Base-by-base conservation (phyloP, 1,284 basidiomycete genomes). In the Ustilago tritici region DNA sequence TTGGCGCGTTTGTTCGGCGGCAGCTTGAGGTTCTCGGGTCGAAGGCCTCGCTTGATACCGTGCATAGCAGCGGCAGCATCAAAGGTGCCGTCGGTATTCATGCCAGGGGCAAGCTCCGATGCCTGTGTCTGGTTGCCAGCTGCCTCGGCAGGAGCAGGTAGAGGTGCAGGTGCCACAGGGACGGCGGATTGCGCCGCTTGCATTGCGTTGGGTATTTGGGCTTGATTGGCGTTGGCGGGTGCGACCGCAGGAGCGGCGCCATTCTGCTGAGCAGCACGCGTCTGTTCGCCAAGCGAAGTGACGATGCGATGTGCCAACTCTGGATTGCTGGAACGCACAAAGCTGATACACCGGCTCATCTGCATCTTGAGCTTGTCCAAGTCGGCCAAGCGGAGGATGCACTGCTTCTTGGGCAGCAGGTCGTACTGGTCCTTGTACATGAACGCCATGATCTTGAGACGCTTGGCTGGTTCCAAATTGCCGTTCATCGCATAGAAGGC, bases 351-450 rank as follows among this genome's bases (percentile, higher is more conserved):
- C 11, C 84, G 75, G 55, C 76, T 82, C 80, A 85, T 82, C 61
- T 85, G 84, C 61, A 79, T 77, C 66, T 84, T 84, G 47, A 85
- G 76, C 73, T 84, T 84, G 59, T 84, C 83, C 41, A 85, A 66
- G 56, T 85, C 84, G 23, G 70, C 66, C 32, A 76, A 50, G 15
- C 78, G 72, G 32, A 85, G 63, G 50, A 84, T 82, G 69, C 80
- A 83, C 62, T 84, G 74, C 46, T 77, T 69, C 61, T 70, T 70
- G 35, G 79, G 64, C 43, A 82, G 56, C 50, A 84, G 52, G 28
- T 79, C 83, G 54, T 80, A 63, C 63, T 85, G 84, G 56, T 85
- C 84, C 49, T 80, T 75, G 71, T 84, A 80, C 80, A 85, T 83
- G 74, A 69, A 85, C 2, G 79, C 75, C 84, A 85, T 85, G 43